These are phyloP conservation scores for Trichosporon coremiiforme DNA, from an alignment of 1,284 basidiomycete species.

Conservation along the genomic window DNA sequence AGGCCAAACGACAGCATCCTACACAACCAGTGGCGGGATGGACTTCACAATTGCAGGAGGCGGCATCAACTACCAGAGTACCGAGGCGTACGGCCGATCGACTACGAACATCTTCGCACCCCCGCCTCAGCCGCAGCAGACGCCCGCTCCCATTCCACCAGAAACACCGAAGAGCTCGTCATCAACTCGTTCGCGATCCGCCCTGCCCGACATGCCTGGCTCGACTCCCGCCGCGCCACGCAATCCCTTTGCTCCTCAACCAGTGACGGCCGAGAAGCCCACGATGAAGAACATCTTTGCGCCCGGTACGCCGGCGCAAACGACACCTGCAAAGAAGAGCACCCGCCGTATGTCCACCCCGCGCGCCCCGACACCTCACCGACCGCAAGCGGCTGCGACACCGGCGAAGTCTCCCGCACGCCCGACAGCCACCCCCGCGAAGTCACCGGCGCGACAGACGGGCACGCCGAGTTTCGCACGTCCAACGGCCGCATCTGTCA, in stretches of 20 bases:
- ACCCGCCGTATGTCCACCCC: slow-evolving; percentile 21
- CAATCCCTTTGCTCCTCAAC: slow-evolving; percentile 26
- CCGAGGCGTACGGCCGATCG: slow-evolving; percentile 15
- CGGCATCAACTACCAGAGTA: slow-evolving; percentile 24
- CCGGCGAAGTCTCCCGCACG: background rate
- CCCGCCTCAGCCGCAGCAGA: background rate
- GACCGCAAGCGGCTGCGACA: background rate
- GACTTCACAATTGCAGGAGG: slow-evolving; percentile 23
- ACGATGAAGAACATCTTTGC: slow-evolving; percentile 23
- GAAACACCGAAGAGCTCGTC: slow-evolving; percentile 19
- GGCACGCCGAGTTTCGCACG: slow-evolving; percentile 24
- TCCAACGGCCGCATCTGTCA: slow-evolving; percentile 24
- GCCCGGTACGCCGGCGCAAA: background rate
- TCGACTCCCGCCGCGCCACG: background rate
- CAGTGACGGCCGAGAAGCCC: background rate
- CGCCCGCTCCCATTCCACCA: slow-evolving; percentile 9
- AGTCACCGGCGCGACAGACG: background rate
- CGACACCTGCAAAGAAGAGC: background rate
- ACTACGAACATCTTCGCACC: slow-evolving; percentile 29
- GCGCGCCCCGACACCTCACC: slow-evolving; percentile 9
- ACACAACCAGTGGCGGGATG: slow-evolving; percentile 18
- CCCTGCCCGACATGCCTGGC: background rate
- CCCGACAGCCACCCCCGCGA: background rate
- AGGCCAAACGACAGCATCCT: background rate
- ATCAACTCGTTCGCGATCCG: background rate